phyloP scores from a whole-genome alignment of 2,329 filamentous ascomycete genomes.

The Pseudocercospora pini-densiflorae region DNA sequence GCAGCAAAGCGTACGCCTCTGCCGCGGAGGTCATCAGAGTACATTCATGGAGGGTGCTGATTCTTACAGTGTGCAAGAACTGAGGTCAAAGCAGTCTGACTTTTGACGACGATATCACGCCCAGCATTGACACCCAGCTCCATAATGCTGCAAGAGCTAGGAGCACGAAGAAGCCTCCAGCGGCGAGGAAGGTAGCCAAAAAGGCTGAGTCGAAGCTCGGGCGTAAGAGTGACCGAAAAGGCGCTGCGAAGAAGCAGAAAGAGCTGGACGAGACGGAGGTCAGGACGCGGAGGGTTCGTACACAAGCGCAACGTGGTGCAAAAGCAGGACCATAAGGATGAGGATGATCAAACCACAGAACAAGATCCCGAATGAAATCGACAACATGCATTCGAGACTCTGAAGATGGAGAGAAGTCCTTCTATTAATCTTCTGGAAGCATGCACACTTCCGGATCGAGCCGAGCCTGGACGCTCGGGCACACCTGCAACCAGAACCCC shows the following conservation, averaged over 20 bases:
- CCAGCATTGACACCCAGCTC: not conserved
- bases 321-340: not conserved
- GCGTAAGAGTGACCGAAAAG: not conserved
- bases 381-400: not conserved
- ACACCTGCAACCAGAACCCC: not conserved
- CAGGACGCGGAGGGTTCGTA: not conserved
- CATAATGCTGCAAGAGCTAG: not conserved
- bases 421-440: not conserved
- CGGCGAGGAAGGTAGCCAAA: not conserved
- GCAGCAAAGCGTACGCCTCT: slow-evolving; percentile 10
- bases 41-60: not conserved
- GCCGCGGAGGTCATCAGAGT: slow-evolving; percentile 10
- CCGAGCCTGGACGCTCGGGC: not conserved
- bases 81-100: slow-evolving; percentile 13
- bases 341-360: not conserved
- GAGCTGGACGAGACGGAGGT: not conserved
- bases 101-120: slow-evolving; percentile 19
- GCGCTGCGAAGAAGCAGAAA: not conserved
- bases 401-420: not conserved
- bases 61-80: not conserved
- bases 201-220: not conserved
- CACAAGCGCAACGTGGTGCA: not conserved
- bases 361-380: not conserved
- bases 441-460: slow-evolving; percentile 1
- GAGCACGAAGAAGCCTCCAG: not conserved